These are phyloP conservation scores for Mallotus japonicus DNA, from an alignment of 441 rosid genomes.

Conservation along the genomic window DNA sequence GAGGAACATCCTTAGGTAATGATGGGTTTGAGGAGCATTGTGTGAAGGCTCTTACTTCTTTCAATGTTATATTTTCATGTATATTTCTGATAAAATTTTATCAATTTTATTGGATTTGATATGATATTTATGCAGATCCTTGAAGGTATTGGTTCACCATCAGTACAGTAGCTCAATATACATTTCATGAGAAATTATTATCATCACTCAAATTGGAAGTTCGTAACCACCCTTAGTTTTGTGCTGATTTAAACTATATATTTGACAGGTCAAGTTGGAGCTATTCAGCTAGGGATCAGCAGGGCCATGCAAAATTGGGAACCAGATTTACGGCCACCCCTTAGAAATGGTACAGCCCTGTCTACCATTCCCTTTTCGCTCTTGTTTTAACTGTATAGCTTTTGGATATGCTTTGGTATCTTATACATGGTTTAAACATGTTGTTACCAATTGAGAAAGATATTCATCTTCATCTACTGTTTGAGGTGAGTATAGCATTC, in stretches of 20 bases:
- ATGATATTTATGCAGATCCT: neutral
- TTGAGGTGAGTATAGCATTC: too few species aligned
- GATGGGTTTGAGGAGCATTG: neutral
- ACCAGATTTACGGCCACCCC: conserved; percentile 81
- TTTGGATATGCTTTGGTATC: neutral
- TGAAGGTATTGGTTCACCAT: neutral
- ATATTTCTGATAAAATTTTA: neutral
- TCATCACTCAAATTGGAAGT: too few species aligned
- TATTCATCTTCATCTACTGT: too few species aligned
- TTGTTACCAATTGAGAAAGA: too few species aligned
- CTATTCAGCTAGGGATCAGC: conserved; percentile 84
- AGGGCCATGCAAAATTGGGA: conserved; percentile 95
- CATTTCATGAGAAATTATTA: too few species aligned
- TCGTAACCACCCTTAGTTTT: too few species aligned
- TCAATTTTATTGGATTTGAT: neutral
- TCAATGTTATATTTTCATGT: neutral
- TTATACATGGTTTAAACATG: neutral
- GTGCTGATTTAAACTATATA: too few species aligned
- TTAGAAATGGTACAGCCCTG: conserved; percentile 55
- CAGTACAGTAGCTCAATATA: neutral
- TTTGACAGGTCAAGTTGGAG: conserved; percentile 91
- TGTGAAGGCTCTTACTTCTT: neutral
- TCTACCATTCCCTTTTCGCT: neutral
- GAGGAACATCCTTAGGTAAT: neutral
- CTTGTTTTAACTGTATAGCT: neutral